Percentiles rank a stretch among this genome's conserved stretches.
Conservation (phyloP, 805 yeast genomes). For the Ogataea glucozyma region DNA sequence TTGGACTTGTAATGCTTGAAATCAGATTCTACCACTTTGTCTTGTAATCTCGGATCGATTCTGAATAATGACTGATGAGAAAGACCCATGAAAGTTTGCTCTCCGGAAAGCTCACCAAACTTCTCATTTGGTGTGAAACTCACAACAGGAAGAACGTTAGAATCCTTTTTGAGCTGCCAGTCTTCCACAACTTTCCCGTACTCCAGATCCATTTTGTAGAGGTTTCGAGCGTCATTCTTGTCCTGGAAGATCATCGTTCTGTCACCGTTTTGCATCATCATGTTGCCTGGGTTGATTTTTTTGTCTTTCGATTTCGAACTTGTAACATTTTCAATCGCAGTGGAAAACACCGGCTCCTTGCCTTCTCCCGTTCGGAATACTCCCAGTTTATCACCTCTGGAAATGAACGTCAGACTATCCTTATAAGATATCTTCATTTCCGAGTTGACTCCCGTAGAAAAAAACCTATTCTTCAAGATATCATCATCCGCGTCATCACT, state of each 20-base stretch:
- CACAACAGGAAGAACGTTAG: slow-evolving; percentile 43
- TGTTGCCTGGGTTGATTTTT: slow-evolving; percentile 53
- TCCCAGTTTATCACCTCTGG: slow-evolving; percentile 77
- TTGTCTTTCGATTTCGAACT: slow-evolving; percentile 47
- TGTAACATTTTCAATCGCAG: slow-evolving; percentile 65
- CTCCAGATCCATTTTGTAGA: slow-evolving; percentile 77
- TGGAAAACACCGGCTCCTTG: slow-evolving; percentile 56
- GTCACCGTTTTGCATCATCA: slow-evolving; percentile 81
- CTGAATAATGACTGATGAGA: slow-evolving; percentile 66
- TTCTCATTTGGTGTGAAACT: slow-evolving; percentile 71
- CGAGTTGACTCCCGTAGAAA: slow-evolving; percentile 45
- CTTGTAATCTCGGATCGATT: slow-evolving; percentile 75
- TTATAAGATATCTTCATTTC: slow-evolving; percentile 69
- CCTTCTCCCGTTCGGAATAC: slow-evolving; percentile 65
- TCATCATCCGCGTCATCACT: slow-evolving; percentile 31
- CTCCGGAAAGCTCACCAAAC: slow-evolving; percentile 71
- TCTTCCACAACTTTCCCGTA: slow-evolving; percentile 85
- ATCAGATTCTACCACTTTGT: slow-evolving; percentile 60
- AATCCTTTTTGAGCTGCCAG: slow-evolving; percentile 56
- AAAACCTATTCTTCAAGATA: slow-evolving; percentile 24
- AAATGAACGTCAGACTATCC: slow-evolving; percentile 74
- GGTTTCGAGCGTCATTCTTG: slow-evolving; percentile 40
- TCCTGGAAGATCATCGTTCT: slow-evolving; percentile 66
- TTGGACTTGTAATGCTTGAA: slow-evolving; percentile 56
- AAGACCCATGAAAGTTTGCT: slow-evolving; percentile 72